Evolutionary conservation across 257 asterid species (phyloP).

Genomic region (Echium plantagineum): DNA sequence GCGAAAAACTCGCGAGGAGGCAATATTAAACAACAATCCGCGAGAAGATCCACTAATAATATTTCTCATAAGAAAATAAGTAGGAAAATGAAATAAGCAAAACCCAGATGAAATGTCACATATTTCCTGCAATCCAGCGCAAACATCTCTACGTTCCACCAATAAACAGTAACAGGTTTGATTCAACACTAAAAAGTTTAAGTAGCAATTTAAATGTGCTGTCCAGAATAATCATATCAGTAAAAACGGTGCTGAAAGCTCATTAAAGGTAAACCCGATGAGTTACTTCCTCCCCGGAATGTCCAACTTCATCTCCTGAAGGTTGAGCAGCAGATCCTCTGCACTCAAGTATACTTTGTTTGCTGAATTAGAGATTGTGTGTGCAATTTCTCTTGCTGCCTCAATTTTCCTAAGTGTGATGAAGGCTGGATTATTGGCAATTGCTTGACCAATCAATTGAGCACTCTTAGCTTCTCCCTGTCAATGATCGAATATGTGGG

Average conservation of each 20-base stretch:
- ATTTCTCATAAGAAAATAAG: no score
- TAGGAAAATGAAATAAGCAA: no score
- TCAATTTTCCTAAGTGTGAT: slow-evolving; percentile 82
- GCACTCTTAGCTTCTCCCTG: slow-evolving; percentile 99
- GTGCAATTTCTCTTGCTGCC: slow-evolving; percentile 78
- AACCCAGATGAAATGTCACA: no score
- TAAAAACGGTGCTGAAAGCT: neutral
- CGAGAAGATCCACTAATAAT: no score
- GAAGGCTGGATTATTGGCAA: slow-evolving; percentile 80
- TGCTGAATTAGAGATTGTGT: slow-evolving; percentile 44
- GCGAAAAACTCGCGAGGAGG: no score
- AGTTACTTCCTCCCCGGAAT: slow-evolving; percentile 7
- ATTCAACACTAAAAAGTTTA: neutral
- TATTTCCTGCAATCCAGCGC: no score
- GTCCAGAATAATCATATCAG: neutral
- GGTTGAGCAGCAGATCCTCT: slow-evolving; percentile 76
- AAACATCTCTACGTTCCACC: no score
- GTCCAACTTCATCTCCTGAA: slow-evolving; percentile 36
- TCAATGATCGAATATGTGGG: neutral
- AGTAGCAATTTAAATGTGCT: neutral
- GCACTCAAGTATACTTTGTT: slow-evolving; percentile 79
- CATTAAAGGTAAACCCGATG: neutral
- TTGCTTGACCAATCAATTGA: slow-evolving; percentile 81
- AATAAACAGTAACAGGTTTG: no score
- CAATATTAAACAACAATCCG: no score